These are phyloP conservation scores for Lepraria neglecta DNA, from an alignment of 495 filamentous ascomycete species.

Conservation along the genomic window DNA sequence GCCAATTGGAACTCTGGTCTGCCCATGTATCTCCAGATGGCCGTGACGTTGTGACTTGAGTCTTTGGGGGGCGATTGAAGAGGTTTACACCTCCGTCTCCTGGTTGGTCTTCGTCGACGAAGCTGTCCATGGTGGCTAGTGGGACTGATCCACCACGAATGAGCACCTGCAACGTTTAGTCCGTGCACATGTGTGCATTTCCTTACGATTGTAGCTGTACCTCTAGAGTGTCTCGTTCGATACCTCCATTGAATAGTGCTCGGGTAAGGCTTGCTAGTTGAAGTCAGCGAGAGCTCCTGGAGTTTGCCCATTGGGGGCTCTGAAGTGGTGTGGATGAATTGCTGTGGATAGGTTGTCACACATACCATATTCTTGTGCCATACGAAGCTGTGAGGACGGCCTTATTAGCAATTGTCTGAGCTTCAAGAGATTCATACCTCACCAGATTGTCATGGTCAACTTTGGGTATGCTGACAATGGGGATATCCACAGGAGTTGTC, in stretches of 20 bases:
- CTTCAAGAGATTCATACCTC: slow-evolving; percentile 23
- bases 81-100: slow-evolving; percentile 29
- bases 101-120: slow-evolving; percentile 19
- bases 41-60: slow-evolving; percentile 7
- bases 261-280: slow-evolving; percentile 52
- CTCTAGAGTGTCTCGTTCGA: slow-evolving; percentile 54
- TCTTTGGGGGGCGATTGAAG: slow-evolving; percentile 7
- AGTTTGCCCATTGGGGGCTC: slow-evolving; percentile 2
- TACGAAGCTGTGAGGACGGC: slow-evolving; percentile 39
- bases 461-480: slow-evolving; percentile 47
- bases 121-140: slow-evolving; percentile 25
- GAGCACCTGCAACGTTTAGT: slow-evolving; percentile 41
- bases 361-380: slow-evolving; percentile 39
- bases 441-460: slow-evolving; percentile 52
- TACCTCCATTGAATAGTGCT: slow-evolving; percentile 56
- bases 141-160: slow-evolving; percentile 41
- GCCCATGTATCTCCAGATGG: slow-evolving; percentile 11
- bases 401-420: slow-evolving; percentile 4
- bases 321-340: slow-evolving; percentile 13
- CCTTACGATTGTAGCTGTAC: slow-evolving; percentile 35
- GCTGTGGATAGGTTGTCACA: slow-evolving; percentile 1
- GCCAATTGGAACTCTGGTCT: slow-evolving; percentile 9
- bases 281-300: slow-evolving; percentile 14
- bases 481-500: slow-evolving; percentile 31
- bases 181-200: slow-evolving; percentile 24